Percentiles rank a stretch among this genome's conserved stretches.
These are phyloP conservation scores for Crithidia bombi DNA, from an alignment of 208 protist genomes.

Conservation along the genomic window DNA sequence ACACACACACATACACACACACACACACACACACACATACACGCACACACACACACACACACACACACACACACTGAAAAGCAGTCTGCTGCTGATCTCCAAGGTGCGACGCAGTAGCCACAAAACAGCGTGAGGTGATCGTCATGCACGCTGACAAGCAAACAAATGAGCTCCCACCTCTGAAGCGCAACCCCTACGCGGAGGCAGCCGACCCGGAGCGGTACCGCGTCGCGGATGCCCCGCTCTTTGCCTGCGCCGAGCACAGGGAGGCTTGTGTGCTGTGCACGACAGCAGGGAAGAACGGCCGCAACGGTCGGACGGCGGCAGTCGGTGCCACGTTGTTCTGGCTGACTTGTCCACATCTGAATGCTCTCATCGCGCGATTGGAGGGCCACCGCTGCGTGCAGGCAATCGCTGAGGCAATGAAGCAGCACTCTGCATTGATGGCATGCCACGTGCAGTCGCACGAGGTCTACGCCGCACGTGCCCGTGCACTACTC, in stretches of 20 bases:
- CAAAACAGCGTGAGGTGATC: neutral
- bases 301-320: slow-evolving; percentile 61
- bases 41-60: too few species aligned
- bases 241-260: slow-evolving; percentile 59
- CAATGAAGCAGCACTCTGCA: slow-evolving; percentile 30
- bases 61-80: too few species aligned
- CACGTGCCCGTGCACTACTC: slow-evolving; percentile 48
- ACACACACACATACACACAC: too few species aligned
- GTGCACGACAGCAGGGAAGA: slow-evolving; percentile 82
- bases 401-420: slow-evolving; percentile 39
- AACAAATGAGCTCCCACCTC: too few species aligned
- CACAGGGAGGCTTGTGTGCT: slow-evolving; percentile 66
- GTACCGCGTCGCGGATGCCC: slow-evolving; percentile 66
- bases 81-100: too few species aligned
- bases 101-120: neutral
- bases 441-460: slow-evolving; percentile 44
- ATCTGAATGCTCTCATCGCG: slow-evolving; percentile 81
- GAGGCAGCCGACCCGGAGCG: slow-evolving; percentile 60
- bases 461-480: slow-evolving; percentile 62
- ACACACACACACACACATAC: too few species aligned
- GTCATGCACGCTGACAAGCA: neutral
- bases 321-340: slow-evolving; percentile 82
- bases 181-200: slow-evolving; percentile 47
- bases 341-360: slow-evolving; percentile 86
- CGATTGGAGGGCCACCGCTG: slow-evolving; percentile 68